Percentiles rank a stretch among this genome's conserved stretches.
Evolutionary conservation across 129 eudicot species (phyloP).

Genomic region (Tagetes patula): DNA sequence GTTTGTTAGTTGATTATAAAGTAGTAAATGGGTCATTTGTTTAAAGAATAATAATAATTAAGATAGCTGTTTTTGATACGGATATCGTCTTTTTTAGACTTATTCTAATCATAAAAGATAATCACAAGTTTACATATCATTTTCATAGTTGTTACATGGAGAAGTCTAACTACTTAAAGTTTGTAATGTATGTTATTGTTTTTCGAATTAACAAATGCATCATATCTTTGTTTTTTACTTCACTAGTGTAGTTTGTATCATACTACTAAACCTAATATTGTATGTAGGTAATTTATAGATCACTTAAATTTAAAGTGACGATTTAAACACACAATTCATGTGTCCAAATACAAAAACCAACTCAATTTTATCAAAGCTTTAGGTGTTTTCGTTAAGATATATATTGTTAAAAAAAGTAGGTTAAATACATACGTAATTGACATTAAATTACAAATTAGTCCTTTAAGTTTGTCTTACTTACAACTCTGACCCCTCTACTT

Average conservation of each 20-base stretch:
- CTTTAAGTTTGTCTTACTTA: no score
- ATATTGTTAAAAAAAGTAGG: no score
- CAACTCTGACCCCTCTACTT: no score
- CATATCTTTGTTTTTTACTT: not conserved
- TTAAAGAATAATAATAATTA: not conserved
- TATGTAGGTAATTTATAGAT: not conserved
- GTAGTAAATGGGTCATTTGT: not conserved
- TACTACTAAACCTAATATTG: not conserved
- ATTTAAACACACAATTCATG: no score
- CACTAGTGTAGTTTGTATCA: not conserved
- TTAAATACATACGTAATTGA: no score
- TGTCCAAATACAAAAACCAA: no score
- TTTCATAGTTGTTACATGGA: not conserved
- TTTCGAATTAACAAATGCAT: not conserved
- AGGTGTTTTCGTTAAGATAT: no score
- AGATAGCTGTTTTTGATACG: not conserved
- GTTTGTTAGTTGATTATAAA: not conserved
- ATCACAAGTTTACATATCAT: not conserved
- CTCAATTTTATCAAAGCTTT: no score
- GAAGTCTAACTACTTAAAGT: not conserved
- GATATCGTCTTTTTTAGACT: not conserved
- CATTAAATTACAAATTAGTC: no score
- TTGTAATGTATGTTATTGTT: conserved; percentile 4
- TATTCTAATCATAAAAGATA: not conserved
- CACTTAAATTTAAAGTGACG: not conserved